These are phyloP conservation scores for Sporothrix humicola DNA, from an alignment of 2,329 filamentous ascomycete species.

Conservation along the genomic window DNA sequence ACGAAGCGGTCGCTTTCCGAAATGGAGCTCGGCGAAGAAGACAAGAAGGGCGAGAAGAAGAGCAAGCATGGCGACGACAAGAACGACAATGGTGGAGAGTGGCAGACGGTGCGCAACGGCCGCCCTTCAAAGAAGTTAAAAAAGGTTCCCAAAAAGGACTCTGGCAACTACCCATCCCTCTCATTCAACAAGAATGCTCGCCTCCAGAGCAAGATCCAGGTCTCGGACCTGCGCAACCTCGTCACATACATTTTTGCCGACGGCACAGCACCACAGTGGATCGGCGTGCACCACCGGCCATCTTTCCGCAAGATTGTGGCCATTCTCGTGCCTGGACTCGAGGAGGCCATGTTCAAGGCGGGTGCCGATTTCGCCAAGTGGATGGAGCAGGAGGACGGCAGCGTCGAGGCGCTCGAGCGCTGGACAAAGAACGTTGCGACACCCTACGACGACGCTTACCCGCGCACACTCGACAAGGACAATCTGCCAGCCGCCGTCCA, in stretches of 20 bases:
- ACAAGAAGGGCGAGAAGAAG: slow-evolving; percentile 13
- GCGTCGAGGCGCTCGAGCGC: slow-evolving; percentile 44
- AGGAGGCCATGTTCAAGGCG: slow-evolving; percentile 85
- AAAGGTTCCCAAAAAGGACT: slow-evolving; percentile 62
- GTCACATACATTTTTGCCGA: slow-evolving; percentile 72
- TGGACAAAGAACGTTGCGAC: slow-evolving; percentile 49
- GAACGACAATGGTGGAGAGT: slow-evolving; percentile 45
- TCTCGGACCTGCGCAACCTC: slow-evolving; percentile 67
- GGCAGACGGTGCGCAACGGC: slow-evolving; percentile 58
- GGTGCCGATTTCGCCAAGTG: slow-evolving; percentile 53
- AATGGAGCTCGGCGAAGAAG: slow-evolving; percentile 29
- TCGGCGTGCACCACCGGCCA: slow-evolving; percentile 65
- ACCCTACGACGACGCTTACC: slow-evolving; percentile 61
- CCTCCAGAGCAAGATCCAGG: slow-evolving; percentile 65
- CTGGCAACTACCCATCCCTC: slow-evolving; percentile 64
- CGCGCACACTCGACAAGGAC: slow-evolving; percentile 57
- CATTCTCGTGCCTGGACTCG: slow-evolving; percentile 89
- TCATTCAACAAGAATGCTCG: slow-evolving; percentile 62
- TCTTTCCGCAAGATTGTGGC: slow-evolving; percentile 80
- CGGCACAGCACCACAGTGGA: slow-evolving; percentile 68
- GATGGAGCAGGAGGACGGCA: slow-evolving; percentile 49
- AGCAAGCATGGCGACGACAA: background rate
- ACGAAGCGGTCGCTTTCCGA: slow-evolving; percentile 30
- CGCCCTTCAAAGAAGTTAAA: slow-evolving; percentile 60
- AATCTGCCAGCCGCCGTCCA: slow-evolving; percentile 61